A percentile compares a stretch with the other conserved stretches of the same genome.
These are phyloP conservation scores for Patellifolia procumbens DNA, from an alignment of 179 eudicot genomes.

Conservation along the genomic window DNA sequence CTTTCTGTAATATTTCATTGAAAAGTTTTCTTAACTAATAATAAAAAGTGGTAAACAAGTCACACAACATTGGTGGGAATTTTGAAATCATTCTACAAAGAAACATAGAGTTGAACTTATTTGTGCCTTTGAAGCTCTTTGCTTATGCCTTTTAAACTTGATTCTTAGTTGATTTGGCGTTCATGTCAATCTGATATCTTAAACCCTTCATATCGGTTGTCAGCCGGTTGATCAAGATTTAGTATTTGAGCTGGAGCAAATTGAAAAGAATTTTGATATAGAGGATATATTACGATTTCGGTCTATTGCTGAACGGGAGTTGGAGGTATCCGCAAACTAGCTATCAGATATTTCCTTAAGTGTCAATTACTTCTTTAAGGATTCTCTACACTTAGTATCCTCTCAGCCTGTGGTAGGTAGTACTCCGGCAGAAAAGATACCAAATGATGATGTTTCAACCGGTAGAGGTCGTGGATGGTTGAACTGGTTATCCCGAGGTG, in stretches of 20 bases:
- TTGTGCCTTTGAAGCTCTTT: too few relatives aligned
- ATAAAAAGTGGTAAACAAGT: too few relatives aligned
- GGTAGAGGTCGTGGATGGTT: constrained; percentile 87
- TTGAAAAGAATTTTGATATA: constrained; percentile 83
- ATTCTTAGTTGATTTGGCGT: not conserved
- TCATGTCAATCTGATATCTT: not conserved
- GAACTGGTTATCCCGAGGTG: constrained; percentile 95
- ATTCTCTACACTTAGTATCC: constrained; percentile 47
- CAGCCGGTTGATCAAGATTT: constrained; percentile 69
- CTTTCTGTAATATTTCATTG: too few relatives aligned
- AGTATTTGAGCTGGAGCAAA: constrained; percentile 66
- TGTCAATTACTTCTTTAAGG: constrained; percentile 39
- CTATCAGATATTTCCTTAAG: too few relatives aligned
- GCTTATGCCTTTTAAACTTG: not conserved
- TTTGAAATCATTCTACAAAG: too few relatives aligned
- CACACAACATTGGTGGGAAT: not conserved
- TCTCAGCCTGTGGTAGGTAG: constrained; percentile 34
- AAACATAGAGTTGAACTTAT: too few relatives aligned
- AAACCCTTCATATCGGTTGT: not conserved
- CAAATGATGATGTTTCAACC: constrained; percentile 54
- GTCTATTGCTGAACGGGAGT: constrained; percentile 70
- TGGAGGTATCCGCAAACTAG: constrained; percentile 56
- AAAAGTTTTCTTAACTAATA: too few relatives aligned
- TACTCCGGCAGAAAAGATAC: constrained; percentile 42
- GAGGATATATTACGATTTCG: constrained; percentile 84